Percentiles rank a stretch among this genome's conserved stretches.
Conservation (phyloP, 2,329 filamentous ascomycete genomes). For the Geosmithia flava region DNA sequence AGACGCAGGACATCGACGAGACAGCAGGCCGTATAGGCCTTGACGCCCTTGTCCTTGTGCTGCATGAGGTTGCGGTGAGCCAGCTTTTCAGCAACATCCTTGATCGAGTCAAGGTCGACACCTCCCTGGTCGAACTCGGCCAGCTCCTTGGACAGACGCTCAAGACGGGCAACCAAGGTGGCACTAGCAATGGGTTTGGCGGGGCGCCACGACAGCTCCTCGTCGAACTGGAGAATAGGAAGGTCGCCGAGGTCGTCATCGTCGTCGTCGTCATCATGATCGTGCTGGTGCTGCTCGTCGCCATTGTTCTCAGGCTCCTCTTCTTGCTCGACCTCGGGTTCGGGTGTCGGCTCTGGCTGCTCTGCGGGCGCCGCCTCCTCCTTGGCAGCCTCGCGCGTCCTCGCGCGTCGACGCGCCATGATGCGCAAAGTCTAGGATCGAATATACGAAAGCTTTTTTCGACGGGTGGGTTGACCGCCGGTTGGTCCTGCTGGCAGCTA, state of each 20-base stretch:
- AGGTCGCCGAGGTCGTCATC: conserved; percentile 10
- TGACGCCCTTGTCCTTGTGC: conserved; percentile 89
- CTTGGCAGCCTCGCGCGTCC: background rate
- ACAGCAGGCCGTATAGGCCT: conserved; percentile 78
- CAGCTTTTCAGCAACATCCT: conserved; percentile 73
- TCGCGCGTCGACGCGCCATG: background rate
- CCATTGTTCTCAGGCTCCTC: background rate
- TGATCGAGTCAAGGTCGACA: conserved; percentile 70
- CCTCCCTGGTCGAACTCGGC: conserved; percentile 78
- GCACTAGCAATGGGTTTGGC: conserved; percentile 78
- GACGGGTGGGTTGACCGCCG: background rate
- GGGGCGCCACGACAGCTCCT: conserved; percentile 81
- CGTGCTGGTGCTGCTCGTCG: conserved; percentile 5
- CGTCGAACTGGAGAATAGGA: conserved; percentile 59
- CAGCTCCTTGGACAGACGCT: conserved; percentile 71
- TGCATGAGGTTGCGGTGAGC: conserved; percentile 69
- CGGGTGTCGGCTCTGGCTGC: conserved; percentile 6
- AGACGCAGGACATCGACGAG: conserved; percentile 87
- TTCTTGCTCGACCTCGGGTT: conserved; percentile 4
- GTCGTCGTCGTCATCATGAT: conserved; percentile 3
- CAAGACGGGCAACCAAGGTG: conserved; percentile 71
- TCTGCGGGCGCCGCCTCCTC: conserved; percentile 1
- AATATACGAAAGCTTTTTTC: background rate
- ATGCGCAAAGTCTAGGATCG: conserved; percentile 5
- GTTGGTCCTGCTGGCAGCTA: too few relatives aligned